Evolutionary conservation across 148 eudicot species (phyloP), one percentile per base, ranked within the genome.

Genomic region (Rhododendron ferrugineum): DNA sequence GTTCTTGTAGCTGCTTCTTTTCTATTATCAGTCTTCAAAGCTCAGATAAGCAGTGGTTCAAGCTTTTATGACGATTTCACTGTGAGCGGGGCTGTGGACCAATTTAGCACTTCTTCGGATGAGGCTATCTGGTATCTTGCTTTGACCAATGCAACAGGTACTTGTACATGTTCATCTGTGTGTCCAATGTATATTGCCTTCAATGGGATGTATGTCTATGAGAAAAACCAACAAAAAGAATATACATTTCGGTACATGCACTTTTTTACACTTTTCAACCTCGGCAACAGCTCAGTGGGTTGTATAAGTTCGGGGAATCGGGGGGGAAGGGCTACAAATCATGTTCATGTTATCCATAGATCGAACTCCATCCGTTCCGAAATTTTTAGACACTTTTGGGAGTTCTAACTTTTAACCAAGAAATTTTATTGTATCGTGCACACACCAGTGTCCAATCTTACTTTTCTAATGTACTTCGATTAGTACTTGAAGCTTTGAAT

Each of bases 91-190:
- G 90, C 96, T 49, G 90, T 92, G 56, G 84, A 90, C 37, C 91
- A 95, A 88, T 94, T 97, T 92, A 92, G 90, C 88, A 95, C 98
- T 82, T 95, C 98, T 56, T 79, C 86, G 28, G 94, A 97, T 89
- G 98, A 96, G 1, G 94, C 93, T 92, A 95, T 90, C 94, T 95
- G 99, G 99, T 91, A 72, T 62, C 98, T 97, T 78, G 91, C 96
- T 49, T 86, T 97, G 78, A 95, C 95, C 79, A 84, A 93, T 73
- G 79, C 90, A 28, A 90, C 96, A 90, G 99, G 99, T 94, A 89
- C 56, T 1, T 23, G 20, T 54, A 16, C 60, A 18, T 54, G 60
- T 5, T 4, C 23, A 18, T 16, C 60, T 54, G 22, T 54, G 16
- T 50, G 0, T 54, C 60, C 60, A 54, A 54, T 18, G 20, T 18